These are phyloP conservation scores for Vitrella brassicaformis DNA, from an alignment of 73 alveolate species.

Conservation along the genomic window DNA sequence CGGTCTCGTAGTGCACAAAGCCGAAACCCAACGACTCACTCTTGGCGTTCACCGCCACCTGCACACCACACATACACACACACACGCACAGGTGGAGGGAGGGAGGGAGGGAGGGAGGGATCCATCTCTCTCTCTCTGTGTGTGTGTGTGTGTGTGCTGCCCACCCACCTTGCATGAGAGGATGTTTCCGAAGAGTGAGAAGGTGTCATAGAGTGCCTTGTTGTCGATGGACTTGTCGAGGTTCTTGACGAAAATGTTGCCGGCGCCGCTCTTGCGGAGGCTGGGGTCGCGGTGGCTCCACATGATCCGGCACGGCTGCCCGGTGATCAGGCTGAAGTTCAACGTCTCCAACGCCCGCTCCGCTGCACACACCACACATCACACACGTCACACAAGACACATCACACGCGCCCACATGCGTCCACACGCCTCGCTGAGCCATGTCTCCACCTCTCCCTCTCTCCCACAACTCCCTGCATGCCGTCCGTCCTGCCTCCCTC, in stretches of 20 bases:
- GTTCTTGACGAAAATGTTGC: conserved; percentile 34
- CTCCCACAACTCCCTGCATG: too few relatives aligned
- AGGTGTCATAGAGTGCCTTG: conserved; percentile 39
- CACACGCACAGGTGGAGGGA: too few relatives aligned
- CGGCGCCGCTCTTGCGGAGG: conserved; percentile 32
- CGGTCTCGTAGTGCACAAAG: conserved; percentile 28
- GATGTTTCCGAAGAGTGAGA: conserved; percentile 39
- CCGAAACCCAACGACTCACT: conserved; percentile 40
- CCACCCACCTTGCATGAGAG: conserved; percentile 14
- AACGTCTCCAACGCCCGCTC: conserved; percentile 33
- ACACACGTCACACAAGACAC: not conserved
- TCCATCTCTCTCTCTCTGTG: too few relatives aligned
- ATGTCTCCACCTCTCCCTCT: not conserved
- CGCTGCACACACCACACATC: conserved; percentile 12
- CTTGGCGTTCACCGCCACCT: not conserved
- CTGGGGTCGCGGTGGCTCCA: conserved; percentile 38
- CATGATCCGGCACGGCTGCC: conserved; percentile 42
- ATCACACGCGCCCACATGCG: not conserved
- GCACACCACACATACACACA: not conserved
- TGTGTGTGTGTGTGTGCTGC: not conserved
- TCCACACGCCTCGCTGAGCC: not conserved
- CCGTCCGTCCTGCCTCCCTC: too few relatives aligned
- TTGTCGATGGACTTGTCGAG: conserved; percentile 38
- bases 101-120: too few relatives aligned
- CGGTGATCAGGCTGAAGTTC: conserved; percentile 13